Base-by-base conservation (phyloP, 495 filamentous ascomycete genomes). In the Rostrohypoxylon terebratum region DNA sequence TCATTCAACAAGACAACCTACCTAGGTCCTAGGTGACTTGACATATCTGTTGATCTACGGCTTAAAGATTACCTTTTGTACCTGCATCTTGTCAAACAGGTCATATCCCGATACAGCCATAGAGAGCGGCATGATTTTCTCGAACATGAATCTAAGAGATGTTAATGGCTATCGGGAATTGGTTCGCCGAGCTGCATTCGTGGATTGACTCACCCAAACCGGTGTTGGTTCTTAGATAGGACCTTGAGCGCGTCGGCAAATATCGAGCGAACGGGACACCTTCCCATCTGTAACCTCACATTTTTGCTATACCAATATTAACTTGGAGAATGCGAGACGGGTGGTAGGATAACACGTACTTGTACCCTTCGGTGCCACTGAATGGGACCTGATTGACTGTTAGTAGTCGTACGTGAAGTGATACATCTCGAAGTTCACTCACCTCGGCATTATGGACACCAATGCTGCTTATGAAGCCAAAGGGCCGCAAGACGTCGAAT, bases 391-490 rank as follows among this genome's bases (percentile, higher is more conserved):
- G 6, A 58, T 9, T 11, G 13, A 23, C 40, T 72, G 38, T 81
- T 57, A 80, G 73, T 67, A 23, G 10, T n/a, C 25, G 63, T 28
- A 33, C 59, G 9, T 18, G 16, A 55, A 8, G 38, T 2, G 36
- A 31, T 13, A 25, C 28, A 18, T 7, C 44, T 75, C 73, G 8
- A 38, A 33, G 31, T n/a, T 62, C 33, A 10, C 57, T 59, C 45
- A 93, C 92, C 84, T 94, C 93, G 21, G 85, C 92, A 80, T 97
- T 97, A 74, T 98, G 95, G 21, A 98, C 94, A 1, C 96, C 96
- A 67, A 97, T 93, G 73, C 92, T 94, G 65, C 88, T 91, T 65
- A 99, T 94, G 9, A 89, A 86, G 1, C 94, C 94, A 85, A 90
- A 99, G 20, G 96, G 94, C 59, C 96, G 86, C 44, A 99, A 69